Evolutionary conservation across 2,329 filamentous ascomycete species (phyloP).

Genomic region (Coniochaeta sp.): DNA sequence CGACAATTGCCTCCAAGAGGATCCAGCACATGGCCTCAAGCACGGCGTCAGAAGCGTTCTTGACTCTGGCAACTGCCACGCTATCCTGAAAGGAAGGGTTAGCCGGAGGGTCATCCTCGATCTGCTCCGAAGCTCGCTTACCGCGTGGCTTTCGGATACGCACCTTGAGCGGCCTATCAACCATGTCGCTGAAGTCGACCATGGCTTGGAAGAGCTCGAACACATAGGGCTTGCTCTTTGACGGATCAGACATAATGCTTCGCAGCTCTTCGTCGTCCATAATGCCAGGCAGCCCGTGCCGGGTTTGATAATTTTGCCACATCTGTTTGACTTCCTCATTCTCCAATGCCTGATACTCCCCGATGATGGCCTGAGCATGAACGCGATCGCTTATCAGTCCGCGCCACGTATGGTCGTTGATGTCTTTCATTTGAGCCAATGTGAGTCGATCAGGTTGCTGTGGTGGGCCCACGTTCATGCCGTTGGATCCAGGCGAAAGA

Average conservation of each 20-base stretch:
- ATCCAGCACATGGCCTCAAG: neutral
- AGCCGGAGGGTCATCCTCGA: neutral
- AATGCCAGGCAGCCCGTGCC: neutral
- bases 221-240: neutral
- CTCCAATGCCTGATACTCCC: neutral
- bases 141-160: neutral
- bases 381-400: neutral
- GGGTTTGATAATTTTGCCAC: neutral
- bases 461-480: neutral
- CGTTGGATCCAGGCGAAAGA: neutral
- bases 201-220: neutral
- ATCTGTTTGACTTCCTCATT: neutral
- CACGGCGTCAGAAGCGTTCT: neutral
- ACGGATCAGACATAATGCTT: neutral
- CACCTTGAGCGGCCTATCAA: neutral
- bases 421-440: neutral
- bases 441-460: neutral
- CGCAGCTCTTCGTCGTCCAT: neutral
- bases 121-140: neutral
- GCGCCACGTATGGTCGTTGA: neutral
- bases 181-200: neutral
- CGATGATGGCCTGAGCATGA: neutral
- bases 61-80: neutral
- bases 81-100: neutral
- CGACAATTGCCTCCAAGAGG: neutral